Percentiles rank a stretch among this genome's conserved stretches.
Evolutionary conservation across 257 asterid species (phyloP).

Genomic region (Solanum chiquidenum): DNA sequence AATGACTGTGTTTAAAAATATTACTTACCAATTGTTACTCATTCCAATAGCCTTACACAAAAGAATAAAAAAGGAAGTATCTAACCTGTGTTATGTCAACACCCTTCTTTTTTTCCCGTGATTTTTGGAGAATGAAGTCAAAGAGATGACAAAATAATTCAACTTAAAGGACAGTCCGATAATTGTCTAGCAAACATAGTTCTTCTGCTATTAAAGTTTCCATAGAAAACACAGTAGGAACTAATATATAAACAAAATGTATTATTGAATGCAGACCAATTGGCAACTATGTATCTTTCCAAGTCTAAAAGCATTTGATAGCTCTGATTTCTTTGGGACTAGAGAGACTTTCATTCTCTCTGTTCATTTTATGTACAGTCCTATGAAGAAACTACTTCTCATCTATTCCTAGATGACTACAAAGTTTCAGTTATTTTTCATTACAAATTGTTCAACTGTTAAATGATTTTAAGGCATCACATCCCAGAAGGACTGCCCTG

Average conservation of each 20-base stretch:
- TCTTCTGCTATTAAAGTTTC: not conserved
- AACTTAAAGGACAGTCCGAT: not conserved
- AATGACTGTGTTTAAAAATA: not conserved
- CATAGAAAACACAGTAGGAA: not conserved
- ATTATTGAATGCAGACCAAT: not conserved
- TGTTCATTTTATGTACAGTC: not conserved
- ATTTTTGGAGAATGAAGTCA: not conserved
- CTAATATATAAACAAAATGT: not conserved
- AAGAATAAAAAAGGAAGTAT: not conserved
- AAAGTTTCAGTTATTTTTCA: not conserved
- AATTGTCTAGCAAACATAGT: not conserved
- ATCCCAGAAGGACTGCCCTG: constrained; percentile 15
- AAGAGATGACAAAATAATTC: not conserved
- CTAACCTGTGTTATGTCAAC: not conserved
- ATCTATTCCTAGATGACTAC: constrained; percentile 2
- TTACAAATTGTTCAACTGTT: not conserved
- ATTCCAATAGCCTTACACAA: not conserved
- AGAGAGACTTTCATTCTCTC: not conserved
- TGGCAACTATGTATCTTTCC: not conserved
- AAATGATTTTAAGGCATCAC: not conserved
- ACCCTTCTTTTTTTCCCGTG: not conserved
- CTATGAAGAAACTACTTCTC: not conserved
- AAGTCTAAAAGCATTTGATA: not conserved
- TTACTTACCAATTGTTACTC: not conserved
- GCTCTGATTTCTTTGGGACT: not conserved